Percentiles rank a stretch among this genome's conserved stretches.
Conservation (phyloP, 176 grass and related monocot species). For the Phragmites australis region DNA sequence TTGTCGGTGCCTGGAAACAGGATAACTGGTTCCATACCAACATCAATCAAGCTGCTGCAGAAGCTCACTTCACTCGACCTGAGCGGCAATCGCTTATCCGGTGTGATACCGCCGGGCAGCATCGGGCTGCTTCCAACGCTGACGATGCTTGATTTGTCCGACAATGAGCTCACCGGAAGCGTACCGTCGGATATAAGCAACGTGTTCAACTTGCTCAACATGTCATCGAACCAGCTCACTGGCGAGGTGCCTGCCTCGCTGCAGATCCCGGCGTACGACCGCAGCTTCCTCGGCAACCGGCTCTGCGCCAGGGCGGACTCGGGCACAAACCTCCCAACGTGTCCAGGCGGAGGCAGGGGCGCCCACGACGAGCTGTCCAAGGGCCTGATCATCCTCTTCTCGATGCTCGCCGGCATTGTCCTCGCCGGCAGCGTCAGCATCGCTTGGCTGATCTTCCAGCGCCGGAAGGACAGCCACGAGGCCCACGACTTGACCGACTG, state of each 20-base stretch:
- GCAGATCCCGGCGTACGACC: slow-evolving; percentile 55
- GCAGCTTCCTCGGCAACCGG: slow-evolving; percentile 65
- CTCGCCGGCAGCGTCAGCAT: slow-evolving; percentile 48
- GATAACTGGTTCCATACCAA: slow-evolving; percentile 53
- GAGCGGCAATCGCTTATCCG: slow-evolving; percentile 54
- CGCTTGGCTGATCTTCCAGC: slow-evolving; percentile 38
- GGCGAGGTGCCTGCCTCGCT: slow-evolving; percentile 58
- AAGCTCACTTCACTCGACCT: slow-evolving; percentile 56
- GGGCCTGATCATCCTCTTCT: slow-evolving; percentile 48
- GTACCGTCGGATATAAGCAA: slow-evolving; percentile 54
- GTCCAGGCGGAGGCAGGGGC: background rate
- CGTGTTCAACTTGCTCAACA: slow-evolving; percentile 44
- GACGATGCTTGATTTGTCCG: slow-evolving; percentile 54
- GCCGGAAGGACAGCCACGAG: slow-evolving; percentile 40
- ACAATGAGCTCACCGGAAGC: slow-evolving; percentile 50
- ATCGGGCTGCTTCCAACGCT: slow-evolving; percentile 41
- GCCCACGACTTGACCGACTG: slow-evolving; percentile 52
- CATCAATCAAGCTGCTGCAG: slow-evolving; percentile 37
- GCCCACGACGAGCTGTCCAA: slow-evolving; percentile 42
- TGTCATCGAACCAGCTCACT: slow-evolving; percentile 65
- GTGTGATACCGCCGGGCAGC: slow-evolving; percentile 45
- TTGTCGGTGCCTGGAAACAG: slow-evolving; percentile 37
- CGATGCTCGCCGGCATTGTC: slow-evolving; percentile 31
- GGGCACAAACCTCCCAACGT: slow-evolving; percentile 23
- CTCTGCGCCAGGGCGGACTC: slow-evolving; percentile 54